Percentiles rank a stretch among this genome's conserved stretches.
Conservation (phyloP, 164 flowering plant species). For the Vitis rupestris region DNA sequence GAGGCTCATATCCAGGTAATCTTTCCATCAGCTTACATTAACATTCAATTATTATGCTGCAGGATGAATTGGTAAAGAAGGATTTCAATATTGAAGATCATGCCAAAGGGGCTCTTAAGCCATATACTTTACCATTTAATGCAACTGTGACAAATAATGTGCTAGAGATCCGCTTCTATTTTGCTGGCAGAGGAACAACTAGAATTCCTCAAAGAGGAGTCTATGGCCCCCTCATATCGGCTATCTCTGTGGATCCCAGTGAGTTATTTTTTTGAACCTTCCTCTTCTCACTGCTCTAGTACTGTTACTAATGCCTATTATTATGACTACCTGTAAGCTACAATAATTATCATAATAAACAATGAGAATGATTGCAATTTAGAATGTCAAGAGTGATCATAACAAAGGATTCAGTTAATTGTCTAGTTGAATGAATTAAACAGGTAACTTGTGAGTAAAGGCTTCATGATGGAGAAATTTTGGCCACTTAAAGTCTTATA, state of each 20-base stretch:
- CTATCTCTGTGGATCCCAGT: constrained; percentile 42
- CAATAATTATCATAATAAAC: too few relatives aligned
- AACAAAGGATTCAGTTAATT: too few relatives aligned
- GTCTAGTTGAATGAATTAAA: too few relatives aligned
- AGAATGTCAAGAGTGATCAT: too few relatives aligned
- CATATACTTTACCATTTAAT: constrained; percentile 11
- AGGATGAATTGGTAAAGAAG: constrained; percentile 42
- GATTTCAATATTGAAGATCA: constrained; percentile 53
- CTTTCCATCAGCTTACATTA: neutral
- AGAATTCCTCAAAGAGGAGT: constrained; percentile 35
- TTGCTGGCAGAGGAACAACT: constrained; percentile 52
- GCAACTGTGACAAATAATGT: constrained; percentile 24
- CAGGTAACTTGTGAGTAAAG: too few relatives aligned
- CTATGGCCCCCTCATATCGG: constrained; percentile 53
- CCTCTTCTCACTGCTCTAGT: too few relatives aligned
- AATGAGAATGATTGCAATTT: too few relatives aligned
- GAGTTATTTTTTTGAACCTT: constrained; percentile 5
- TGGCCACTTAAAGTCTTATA: too few relatives aligned
- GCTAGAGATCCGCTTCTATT: constrained; percentile 41
- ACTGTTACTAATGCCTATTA: too few relatives aligned
- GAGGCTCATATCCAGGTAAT: too few relatives aligned
- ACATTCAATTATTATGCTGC: constrained; percentile 5
- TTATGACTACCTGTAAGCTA: too few relatives aligned
- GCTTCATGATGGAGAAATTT: too few relatives aligned
- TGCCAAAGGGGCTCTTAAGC: constrained; percentile 41